Conservation (phyloP, 768 basidiomycete species). For the Macrolepiota dolichaula region DNA sequence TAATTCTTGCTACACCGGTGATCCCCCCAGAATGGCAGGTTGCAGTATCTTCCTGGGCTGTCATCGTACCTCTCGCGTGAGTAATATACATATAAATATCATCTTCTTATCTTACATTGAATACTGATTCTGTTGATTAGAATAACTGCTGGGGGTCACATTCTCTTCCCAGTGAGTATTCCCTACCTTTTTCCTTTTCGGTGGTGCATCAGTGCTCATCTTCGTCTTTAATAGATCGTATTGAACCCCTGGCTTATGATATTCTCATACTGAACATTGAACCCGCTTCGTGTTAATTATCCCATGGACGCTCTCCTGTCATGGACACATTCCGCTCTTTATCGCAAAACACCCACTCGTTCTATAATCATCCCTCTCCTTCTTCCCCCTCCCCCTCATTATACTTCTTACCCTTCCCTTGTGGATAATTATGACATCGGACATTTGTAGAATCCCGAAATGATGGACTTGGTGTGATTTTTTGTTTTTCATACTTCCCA, state of each 20-base stretch:
- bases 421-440: not conserved
- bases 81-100: slow-evolving; percentile 27
- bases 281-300: not conserved
- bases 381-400: not conserved
- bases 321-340: slow-evolving; percentile 6
- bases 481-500: not conserved
- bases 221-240: slow-evolving; percentile 49
- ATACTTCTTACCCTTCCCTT: not conserved
- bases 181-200: not conserved
- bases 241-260: slow-evolving; percentile 90
- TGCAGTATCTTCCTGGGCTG: slow-evolving; percentile 61
- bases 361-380: slow-evolving; percentile 20
- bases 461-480: not conserved
- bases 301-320: not conserved
- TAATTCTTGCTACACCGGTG: slow-evolving; percentile 49
- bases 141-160: slow-evolving; percentile 61
- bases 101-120: not conserved
- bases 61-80: slow-evolving; percentile 70
- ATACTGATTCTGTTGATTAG: slow-evolving; percentile 27
- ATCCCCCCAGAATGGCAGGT: slow-evolving; percentile 68
- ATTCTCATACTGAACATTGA: slow-evolving; percentile 50
- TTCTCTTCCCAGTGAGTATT: slow-evolving; percentile 67
- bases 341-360: slow-evolving; percentile 12
- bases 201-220: slow-evolving; percentile 4
- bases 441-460: not conserved